A percentile compares a stretch with the other conserved stretches of the same genome.
Conservation (phyloP, 148 eudicot species). For the Rhododendron molle region DNA sequence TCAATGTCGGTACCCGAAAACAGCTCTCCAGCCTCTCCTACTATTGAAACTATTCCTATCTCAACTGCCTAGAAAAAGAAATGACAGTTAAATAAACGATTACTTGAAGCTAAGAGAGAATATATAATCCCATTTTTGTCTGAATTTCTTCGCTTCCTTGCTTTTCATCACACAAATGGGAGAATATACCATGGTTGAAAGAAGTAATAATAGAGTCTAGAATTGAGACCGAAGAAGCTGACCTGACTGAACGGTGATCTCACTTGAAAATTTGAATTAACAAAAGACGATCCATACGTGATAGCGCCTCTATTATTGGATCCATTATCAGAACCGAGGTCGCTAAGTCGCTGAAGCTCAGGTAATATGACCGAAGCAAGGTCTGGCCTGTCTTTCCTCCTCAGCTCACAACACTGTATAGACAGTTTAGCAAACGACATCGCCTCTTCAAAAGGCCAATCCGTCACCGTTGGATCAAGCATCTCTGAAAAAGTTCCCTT, state of each 20-base stretch:
- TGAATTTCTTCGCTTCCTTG: not conserved
- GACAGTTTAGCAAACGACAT: constrained; percentile 52
- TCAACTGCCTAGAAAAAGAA: not conserved
- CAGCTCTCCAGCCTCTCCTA: not conserved
- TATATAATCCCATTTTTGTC: too few species aligned
- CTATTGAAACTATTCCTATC: not conserved
- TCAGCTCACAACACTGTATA: constrained; percentile 62
- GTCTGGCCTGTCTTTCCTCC: constrained; percentile 76
- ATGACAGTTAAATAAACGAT: not conserved
- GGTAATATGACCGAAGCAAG: constrained; percentile 55
- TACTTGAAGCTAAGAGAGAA: not conserved
- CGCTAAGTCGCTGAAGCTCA: constrained; percentile 43
- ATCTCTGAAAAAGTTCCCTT: constrained; percentile 28
- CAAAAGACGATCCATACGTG: not conserved
- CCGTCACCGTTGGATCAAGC: constrained; percentile 53
- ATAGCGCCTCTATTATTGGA: not conserved
- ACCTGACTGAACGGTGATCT: constrained; percentile 16
- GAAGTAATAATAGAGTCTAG: not conserved
- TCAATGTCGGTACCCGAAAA: not conserved
- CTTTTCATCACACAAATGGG: not conserved
- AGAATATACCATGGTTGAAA: not conserved
- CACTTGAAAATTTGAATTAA: constrained; percentile 6
- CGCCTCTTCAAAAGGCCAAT: constrained; percentile 70
- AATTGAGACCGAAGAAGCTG: not conserved
- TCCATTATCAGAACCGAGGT: constrained; percentile 22